These are phyloP conservation scores for Arctium minus DNA, from an alignment of 129 eudicot genomes.

Conservation along the genomic window DNA sequence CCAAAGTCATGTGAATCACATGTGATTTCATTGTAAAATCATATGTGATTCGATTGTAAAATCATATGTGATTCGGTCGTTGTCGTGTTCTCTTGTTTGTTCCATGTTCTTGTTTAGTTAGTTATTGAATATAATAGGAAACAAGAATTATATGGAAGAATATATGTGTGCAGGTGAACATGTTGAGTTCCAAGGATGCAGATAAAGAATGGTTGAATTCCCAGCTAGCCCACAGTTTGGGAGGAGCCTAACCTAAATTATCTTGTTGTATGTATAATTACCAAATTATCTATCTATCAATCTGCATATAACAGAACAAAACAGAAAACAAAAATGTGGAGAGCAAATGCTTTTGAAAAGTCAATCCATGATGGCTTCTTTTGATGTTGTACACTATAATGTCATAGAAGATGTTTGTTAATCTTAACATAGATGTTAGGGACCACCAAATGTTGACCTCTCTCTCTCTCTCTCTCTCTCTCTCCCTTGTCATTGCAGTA, in stretches of 20 bases:
- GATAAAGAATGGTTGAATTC: conserved; percentile 31
- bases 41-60: too few relatives aligned
- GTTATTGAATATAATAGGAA: background rate
- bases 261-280: background rate
- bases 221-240: conserved; percentile 34
- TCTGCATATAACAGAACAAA: background rate
- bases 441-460: too few relatives aligned
- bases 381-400: background rate
- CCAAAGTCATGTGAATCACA: too few relatives aligned
- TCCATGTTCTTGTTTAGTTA: too few relatives aligned
- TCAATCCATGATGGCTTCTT: background rate
- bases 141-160: background rate
- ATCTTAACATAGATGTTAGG: too few relatives aligned
- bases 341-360: background rate
- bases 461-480: too few relatives aligned
- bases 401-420: too few relatives aligned
- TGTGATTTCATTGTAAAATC: too few relatives aligned
- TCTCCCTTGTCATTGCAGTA: too few relatives aligned
- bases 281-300: background rate
- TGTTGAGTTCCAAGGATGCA: conserved; percentile 52
- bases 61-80: too few relatives aligned
- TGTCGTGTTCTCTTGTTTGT: too few relatives aligned
- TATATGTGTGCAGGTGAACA: conserved; percentile 25
- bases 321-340: background rate
- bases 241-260: conserved; percentile 40